A percentile compares a stretch with the other conserved stretches of the same genome.
Evolutionary conservation across 495 filamentous ascomycete species (phyloP).

Genomic region (Neurospora sp.): DNA sequence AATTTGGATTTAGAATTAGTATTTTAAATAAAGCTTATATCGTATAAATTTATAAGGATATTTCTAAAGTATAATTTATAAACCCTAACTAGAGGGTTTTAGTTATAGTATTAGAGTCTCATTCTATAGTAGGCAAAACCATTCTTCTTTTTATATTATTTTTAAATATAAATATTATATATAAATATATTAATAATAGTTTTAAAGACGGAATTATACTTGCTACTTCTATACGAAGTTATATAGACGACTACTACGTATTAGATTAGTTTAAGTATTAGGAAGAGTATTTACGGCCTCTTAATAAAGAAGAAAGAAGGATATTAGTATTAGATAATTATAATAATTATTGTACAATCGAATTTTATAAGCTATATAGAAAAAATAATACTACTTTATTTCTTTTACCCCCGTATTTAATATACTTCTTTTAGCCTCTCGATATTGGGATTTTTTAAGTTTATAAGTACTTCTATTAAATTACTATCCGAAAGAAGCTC

Average conservation of each 20-base stretch:
- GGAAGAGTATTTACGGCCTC: accelerated
- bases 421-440: neutral
- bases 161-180: neutral
- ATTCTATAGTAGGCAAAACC: neutral
- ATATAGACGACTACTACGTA: neutral
- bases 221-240: neutral
- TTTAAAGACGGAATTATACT: neutral
- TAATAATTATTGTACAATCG: neutral
- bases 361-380: neutral
- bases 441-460: neutral
- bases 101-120: neutral
- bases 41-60: neutral
- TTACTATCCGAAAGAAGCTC: accelerated
- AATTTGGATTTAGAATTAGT: neutral
- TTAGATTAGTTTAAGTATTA: neutral
- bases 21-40: neutral
- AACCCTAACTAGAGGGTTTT: neutral
- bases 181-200: neutral
- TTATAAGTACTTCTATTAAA: neutral
- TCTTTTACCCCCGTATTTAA: neutral
- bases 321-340: neutral
- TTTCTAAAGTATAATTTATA: neutral
- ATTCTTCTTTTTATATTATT: neutral
- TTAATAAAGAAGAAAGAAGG: neutral
- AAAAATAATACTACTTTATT: accelerated